Evolutionary conservation across 768 basidiomycete genomes (phyloP), one percentile per base, ranked within the genome.

Genomic region (Trametes villosa): DNA sequence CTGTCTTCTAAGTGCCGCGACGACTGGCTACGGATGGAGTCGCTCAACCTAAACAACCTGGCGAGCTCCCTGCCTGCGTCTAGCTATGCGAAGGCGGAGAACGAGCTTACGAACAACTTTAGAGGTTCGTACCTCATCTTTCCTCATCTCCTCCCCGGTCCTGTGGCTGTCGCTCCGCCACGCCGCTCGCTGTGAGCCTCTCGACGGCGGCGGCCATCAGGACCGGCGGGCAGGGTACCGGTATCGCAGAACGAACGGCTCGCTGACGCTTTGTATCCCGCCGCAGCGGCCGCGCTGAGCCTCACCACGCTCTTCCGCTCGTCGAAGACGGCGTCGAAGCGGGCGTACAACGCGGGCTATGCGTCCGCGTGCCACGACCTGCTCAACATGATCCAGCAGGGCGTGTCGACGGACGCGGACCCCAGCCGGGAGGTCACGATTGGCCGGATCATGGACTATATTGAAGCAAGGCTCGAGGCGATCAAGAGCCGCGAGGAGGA

Each of bases 271-370:
- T 45, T 33, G 31, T 15, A 12, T 42, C 40, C 26, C 52, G 33
- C 62, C 50, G 20, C 66, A 94, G 91, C 89, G 60, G 91, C 91
- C 63, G 92, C 91, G 1, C 77, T 92, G 51, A 91, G 89, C 73
- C 88, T 94, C 64, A 92, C 91, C 26, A 92, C 90, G 0, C 82
- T 94, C 34, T 94, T 92, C 73, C 85, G 89, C 65, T 90, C 91
- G 4, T 91, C 91, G 1, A 75, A 88, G 50, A 82, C 86, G 69
- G 86, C 87, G 13, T 88, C 91, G 6, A 92, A 92, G 73, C 81
- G 86, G 27, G 88, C 91, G 0, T 92, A 92, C 76, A 90, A 89
- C 68, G 82, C 87, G 9, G 92, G 91, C 4, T 94, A 94, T 66
- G 86, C 86, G 0, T 76, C 88, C 3, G 91, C 91, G 15, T 92